Base-by-base conservation (phyloP, 2,329 filamentous ascomycete genomes). In the Fusarium solani-melongenae region DNA sequence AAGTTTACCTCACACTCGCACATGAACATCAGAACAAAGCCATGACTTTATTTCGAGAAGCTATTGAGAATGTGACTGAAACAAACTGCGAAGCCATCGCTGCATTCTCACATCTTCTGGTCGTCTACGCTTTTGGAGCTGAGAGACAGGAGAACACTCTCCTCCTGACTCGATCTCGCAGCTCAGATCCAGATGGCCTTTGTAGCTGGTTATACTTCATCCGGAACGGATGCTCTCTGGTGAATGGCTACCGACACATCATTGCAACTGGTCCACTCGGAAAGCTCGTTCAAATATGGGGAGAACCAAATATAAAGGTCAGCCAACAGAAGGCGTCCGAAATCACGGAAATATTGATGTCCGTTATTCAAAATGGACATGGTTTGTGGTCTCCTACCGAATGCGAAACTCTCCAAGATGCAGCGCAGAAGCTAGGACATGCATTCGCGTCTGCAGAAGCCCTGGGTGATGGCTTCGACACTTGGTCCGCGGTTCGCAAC, bases 121-220 rank as follows among this genome's bases (percentile, higher is more conserved):
- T 66, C 5, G 61, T 71, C 31, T 71, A 65, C 39, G 29, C 60
- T 6, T 62, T 71, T 2, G 68, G 64, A 0, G 39, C 61, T 4
- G 46, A 71, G 20, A 46, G 14, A 2, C 36, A 58, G 24, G 62
- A 68, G 6, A 33, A 44, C 8, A 31, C 24, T 3, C 22, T 44
- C 15, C 49, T 58, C 5, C 38, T 64, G 5, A 51, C 34, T 3
- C n/a, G 22, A 6, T 41, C 41, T 1, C 10, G 38, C 5, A 33
- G 53, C 33, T 33, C 60, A 5, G 24, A 31, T 8, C 17, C 39
- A 0, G 29, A 33, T 14, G 17, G 53, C 0, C 11, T 64, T 1
- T 63, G 55, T 12, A 62, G 39, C 15, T 70, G 70, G 70, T 31
- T 72, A 9, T 57, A 67, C 33, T 72, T 69, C 24, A 58, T 70